A percentile compares a stretch with the other conserved stretches of the same genome.
Conservation (phyloP, 345 rosid species). For the Lepidium sativum region DNA sequence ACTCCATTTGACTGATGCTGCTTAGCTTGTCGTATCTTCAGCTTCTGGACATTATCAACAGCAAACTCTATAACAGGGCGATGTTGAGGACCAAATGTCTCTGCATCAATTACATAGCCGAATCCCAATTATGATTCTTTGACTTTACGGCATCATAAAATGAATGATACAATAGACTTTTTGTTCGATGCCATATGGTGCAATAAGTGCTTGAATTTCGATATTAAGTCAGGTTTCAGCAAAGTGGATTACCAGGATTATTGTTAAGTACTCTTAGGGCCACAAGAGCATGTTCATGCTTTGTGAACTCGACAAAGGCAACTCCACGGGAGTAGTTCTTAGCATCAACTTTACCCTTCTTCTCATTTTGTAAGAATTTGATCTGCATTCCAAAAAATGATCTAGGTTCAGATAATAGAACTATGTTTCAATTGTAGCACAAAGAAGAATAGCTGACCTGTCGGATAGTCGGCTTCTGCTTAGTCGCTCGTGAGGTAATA, state of each 20-base stretch:
- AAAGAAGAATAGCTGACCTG: constrained; percentile 45
- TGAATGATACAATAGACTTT: background rate
- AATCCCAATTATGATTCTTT: background rate
- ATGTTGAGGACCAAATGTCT: constrained; percentile 71
- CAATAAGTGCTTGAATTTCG: background rate
- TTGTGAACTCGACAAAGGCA: constrained; percentile 78
- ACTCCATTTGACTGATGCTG: constrained; percentile 28
- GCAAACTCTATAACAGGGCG: constrained; percentile 86
- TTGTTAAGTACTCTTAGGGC: constrained; percentile 91
- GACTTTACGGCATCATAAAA: background rate
- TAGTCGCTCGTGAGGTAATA: constrained; percentile 79
- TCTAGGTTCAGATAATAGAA: background rate
- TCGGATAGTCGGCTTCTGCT: constrained; percentile 72
- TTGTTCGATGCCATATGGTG: too few species aligned
- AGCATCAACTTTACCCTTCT: constrained; percentile 53
- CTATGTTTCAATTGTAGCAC: background rate
- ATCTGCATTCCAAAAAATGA: constrained; percentile 38
- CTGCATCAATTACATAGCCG: constrained; percentile 29
- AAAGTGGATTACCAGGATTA: constrained; percentile 52
- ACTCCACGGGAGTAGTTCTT: constrained; percentile 78
- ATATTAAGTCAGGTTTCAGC: background rate
- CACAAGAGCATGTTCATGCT: constrained; percentile 85
- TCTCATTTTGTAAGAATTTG: constrained; percentile 56
- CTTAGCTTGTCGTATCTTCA: constrained; percentile 58
- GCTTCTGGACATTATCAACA: constrained; percentile 61